A percentile compares a stretch with the other conserved stretches of the same genome.
Conservation (phyloP, 805 yeast species). For the Myxozyma melibiosi region DNA sequence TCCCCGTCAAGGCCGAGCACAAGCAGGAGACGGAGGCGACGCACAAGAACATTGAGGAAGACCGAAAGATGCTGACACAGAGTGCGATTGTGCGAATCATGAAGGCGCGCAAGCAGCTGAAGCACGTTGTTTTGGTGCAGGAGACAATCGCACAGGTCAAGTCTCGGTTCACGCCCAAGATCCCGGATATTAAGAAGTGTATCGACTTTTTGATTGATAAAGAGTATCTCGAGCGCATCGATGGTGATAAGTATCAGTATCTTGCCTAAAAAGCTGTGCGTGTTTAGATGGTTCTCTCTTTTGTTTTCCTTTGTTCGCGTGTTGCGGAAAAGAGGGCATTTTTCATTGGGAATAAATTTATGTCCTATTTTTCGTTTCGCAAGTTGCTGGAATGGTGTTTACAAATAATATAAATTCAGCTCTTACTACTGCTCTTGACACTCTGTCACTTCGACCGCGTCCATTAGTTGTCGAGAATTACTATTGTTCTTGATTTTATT, state of each 20-base stretch:
- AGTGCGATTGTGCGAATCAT: slow-evolving; percentile 95
- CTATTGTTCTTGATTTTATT: too few relatives aligned
- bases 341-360: too few relatives aligned
- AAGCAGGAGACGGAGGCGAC: slow-evolving; percentile 73
- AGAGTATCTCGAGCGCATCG: slow-evolving; percentile 79
- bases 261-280: slow-evolving; percentile 54
- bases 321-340: background rate
- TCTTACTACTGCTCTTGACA: too few relatives aligned
- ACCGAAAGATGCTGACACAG: slow-evolving; percentile 79
- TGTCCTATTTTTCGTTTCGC: too few relatives aligned
- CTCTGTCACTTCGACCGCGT: too few relatives aligned
- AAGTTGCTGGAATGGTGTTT: too few relatives aligned
- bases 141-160: slow-evolving; percentile 87
- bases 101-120: slow-evolving; percentile 84
- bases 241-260: slow-evolving; percentile 74
- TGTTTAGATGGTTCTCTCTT: background rate
- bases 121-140: slow-evolving; percentile 77
- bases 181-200: slow-evolving; percentile 82
- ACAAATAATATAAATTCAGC: too few relatives aligned
- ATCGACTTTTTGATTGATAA: slow-evolving; percentile 83
- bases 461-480: too few relatives aligned
- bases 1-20: slow-evolving; percentile 60
- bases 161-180: slow-evolving; percentile 79
- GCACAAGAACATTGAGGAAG: slow-evolving; percentile 80
- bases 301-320: background rate